These are phyloP conservation scores for Boletus reticulatus DNA, from an alignment of 768 basidiomycete species.

Conservation along the genomic window DNA sequence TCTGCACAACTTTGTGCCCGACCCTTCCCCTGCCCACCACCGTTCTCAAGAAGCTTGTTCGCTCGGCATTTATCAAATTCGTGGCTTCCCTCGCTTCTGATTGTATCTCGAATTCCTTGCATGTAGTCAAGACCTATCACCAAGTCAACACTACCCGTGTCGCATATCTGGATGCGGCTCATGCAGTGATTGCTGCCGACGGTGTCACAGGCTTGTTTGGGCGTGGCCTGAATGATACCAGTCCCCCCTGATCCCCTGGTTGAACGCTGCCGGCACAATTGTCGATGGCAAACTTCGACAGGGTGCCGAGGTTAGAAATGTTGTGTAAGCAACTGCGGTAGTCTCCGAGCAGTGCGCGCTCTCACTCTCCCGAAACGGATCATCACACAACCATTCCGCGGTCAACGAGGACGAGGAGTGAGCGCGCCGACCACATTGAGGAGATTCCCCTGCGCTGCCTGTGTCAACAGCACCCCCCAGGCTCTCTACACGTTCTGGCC, in stretches of 20 bases:
- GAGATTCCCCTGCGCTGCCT: slow-evolving; percentile 25
- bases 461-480: background rate
- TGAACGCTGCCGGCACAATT: no score
- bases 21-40: slow-evolving; percentile 64
- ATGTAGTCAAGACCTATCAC: slow-evolving; percentile 94
- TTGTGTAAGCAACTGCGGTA: background rate
- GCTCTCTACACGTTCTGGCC: slow-evolving; percentile 13
- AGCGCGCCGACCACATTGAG: slow-evolving; percentile 13
- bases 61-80: slow-evolving; percentile 93
- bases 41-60: slow-evolving; percentile 55
- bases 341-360: background rate
- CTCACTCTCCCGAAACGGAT: background rate
- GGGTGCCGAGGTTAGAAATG: no score
- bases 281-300: no score
- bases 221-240: slow-evolving; percentile 46
- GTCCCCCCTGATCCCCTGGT: no score
- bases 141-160: slow-evolving; percentile 86
- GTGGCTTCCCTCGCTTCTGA: slow-evolving; percentile 83
- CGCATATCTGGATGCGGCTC: slow-evolving; percentile 75
- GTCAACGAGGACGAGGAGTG: background rate
- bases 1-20: slow-evolving; percentile 83
- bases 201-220: slow-evolving; percentile 82
- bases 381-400: slow-evolving; percentile 7
- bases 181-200: slow-evolving; percentile 70
- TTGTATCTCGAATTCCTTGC: slow-evolving; percentile 80